Percentiles rank a stretch among this genome's conserved stretches.
Conservation (phyloP, 257 asterid species). For the Agastache rugosa region DNA sequence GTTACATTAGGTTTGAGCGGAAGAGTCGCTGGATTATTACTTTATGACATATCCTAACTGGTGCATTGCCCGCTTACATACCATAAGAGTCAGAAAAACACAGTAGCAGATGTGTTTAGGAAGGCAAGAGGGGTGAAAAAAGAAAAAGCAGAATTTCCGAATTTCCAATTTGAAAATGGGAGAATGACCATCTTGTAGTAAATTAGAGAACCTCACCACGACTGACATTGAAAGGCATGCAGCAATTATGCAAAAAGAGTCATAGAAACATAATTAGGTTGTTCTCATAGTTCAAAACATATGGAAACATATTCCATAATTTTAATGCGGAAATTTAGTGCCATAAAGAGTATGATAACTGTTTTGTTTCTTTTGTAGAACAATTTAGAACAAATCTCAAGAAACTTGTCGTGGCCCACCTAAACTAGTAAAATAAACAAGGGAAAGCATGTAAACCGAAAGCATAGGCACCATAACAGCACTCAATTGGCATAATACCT, state of each 20-base stretch:
- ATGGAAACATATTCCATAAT: conserved; percentile 16
- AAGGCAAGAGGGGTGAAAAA: no score
- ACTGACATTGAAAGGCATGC: conserved; percentile 23
- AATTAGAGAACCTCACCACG: not conserved
- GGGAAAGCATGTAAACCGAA: conserved; percentile 12
- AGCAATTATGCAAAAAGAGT: conserved; percentile 18
- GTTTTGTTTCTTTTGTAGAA: not conserved
- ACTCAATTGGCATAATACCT: conserved; percentile 59
- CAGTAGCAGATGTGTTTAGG: not conserved
- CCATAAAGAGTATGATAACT: conserved; percentile 18
- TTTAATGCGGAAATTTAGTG: conserved; percentile 24
- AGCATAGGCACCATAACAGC: conserved; percentile 24
- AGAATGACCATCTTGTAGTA: not conserved
- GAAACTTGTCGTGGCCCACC: conserved; percentile 29
- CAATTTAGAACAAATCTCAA: conserved; percentile 18
- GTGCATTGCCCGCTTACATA: conserved; percentile 11
- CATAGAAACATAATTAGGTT: conserved; percentile 4
- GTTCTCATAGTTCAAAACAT: conserved; percentile 1
- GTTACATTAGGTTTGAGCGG: conserved; percentile 30
- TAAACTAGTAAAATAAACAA: conserved; percentile 1
- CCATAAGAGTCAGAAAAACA: not conserved
- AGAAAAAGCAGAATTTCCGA: not conserved
- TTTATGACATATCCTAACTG: conserved; percentile 3
- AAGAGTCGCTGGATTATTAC: conserved; percentile 31
- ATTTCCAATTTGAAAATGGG: not conserved